These are phyloP conservation scores for Brassica nigra DNA, from an alignment of 345 rosid genomes.

Conservation along the genomic window DNA sequence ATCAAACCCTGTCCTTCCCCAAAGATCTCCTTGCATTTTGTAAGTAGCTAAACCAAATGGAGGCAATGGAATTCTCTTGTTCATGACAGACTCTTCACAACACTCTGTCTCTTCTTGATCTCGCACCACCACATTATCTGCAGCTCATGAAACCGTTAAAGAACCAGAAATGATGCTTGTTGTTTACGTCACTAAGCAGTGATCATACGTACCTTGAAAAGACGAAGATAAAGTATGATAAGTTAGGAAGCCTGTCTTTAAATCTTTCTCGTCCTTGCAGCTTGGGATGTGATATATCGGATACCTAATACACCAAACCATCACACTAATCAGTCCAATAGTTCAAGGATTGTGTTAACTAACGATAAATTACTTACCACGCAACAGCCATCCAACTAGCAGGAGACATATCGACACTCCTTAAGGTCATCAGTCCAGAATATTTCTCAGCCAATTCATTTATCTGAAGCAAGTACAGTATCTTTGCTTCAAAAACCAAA, in stretches of 20 bases:
- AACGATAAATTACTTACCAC: conserved; percentile 47
- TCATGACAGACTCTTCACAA: conserved; percentile 31
- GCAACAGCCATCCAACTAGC: conserved; percentile 95
- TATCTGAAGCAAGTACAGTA: conserved; percentile 43
- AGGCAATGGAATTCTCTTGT: conserved; percentile 47
- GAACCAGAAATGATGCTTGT: neutral
- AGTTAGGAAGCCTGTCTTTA: conserved; percentile 65
- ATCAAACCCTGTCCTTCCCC: conserved; percentile 55
- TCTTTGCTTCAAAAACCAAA: neutral
- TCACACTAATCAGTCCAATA: neutral
- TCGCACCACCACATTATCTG: conserved; percentile 44
- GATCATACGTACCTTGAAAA: conserved; percentile 59
- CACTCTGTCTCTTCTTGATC: conserved; percentile 42
- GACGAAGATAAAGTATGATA: conserved; percentile 75
- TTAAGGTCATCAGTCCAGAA: conserved; percentile 58
- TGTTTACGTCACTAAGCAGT: neutral
- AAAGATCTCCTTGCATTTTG: conserved; percentile 84
- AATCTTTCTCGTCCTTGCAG: conserved; percentile 55
- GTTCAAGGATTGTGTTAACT: neutral
- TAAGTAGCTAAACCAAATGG: conserved; percentile 71
- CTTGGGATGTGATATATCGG: conserved; percentile 78
- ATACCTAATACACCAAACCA: conserved; percentile 50
- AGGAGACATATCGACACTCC: conserved; percentile 78
- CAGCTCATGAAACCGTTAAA: neutral
- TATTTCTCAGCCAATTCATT: conserved; percentile 48